Base-by-base conservation (phyloP, 2,329 filamentous ascomycete species). In the Neonectria hederae region DNA sequence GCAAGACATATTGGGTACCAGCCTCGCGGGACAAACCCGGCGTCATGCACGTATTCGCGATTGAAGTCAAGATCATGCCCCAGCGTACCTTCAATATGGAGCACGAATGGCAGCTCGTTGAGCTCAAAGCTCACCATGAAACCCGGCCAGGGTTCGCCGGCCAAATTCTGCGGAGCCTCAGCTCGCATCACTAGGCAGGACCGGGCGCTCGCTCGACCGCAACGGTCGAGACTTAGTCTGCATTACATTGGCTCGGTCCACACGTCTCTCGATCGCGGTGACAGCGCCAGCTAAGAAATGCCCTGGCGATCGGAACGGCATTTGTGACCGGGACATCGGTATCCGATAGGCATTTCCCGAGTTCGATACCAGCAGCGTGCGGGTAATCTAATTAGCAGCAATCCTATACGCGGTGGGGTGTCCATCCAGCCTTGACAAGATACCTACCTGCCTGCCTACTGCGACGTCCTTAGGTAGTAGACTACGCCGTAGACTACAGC, bases 141-240 rank as follows among this genome's bases (percentile, higher is more conserved):
- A 35, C 43, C 57, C 40, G 13, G 48, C 32, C 56, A 54, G 49
- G 49, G 26, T 46, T n/a, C 6, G 35, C 43, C 57, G 38, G 19
- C 40, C 17, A 46, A 38, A 35, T 26, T 42, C 21, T 28, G 30
- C 48, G 60, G 54, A 54, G 54, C 54, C 48, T 63, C 42, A 54
- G 40, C 48, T 46, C 19, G 59, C 53, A 46, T 53, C 28, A 10
- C 46, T 53, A 48, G 38, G 19, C 35, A 7, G 19, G 19, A 48
- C 28, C 24, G 46, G 26, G 26, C n/a, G 40, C 40, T 55, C n/a
- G 40, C 40, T 55, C 38, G 8, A 28, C 35, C 14, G 19, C 40
- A 38, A 40, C 42, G 51, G 65, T 73, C 69, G 46, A 66, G 71
- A 70, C 51, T 19, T n/a, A n/a, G n/a, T n/a, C n/a, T n/a, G n/a